These are phyloP conservation scores for Acacia crassicarpa DNA, from an alignment of 306 rosid species.

Conservation along the genomic window DNA sequence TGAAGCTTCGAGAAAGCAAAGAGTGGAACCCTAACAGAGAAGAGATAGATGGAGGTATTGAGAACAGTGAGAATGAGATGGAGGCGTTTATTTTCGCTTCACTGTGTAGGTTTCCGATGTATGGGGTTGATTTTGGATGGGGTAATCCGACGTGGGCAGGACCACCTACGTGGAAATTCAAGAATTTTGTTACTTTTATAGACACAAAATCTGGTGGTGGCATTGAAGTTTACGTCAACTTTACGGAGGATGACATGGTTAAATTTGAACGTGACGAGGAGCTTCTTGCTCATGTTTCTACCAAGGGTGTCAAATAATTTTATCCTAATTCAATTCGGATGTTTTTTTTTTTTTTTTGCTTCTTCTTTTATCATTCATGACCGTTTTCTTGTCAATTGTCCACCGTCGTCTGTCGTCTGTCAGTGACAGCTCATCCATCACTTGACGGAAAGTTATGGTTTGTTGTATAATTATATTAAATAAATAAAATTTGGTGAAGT, in stretches of 20 bases:
- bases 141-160: constrained; percentile 41
- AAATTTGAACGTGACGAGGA: constrained; percentile 34
- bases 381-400: no score
- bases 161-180: constrained; percentile 26
- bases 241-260: constrained; percentile 42
- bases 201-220: constrained; percentile 36
- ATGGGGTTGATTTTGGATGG: constrained; percentile 45
- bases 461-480: no score
- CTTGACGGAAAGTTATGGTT: no score
- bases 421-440: no score
- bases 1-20: background rate
- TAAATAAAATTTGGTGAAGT: no score
- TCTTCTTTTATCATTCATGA: no score
- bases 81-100: constrained; percentile 7
- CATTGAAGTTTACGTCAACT: constrained; percentile 12
- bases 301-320: background rate
- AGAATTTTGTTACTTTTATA: constrained; percentile 31
- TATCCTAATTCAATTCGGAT: no score
- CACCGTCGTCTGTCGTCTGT: no score
- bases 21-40: background rate
- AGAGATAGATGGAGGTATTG: background rate
- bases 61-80: background rate
- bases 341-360: no score
- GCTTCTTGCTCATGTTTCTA: constrained; percentile 16
- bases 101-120: constrained; percentile 40